A percentile compares a stretch with the other conserved stretches of the same genome.
Conservation (phyloP, 257 asterid species). For the Lavandula angustifolia region DNA sequence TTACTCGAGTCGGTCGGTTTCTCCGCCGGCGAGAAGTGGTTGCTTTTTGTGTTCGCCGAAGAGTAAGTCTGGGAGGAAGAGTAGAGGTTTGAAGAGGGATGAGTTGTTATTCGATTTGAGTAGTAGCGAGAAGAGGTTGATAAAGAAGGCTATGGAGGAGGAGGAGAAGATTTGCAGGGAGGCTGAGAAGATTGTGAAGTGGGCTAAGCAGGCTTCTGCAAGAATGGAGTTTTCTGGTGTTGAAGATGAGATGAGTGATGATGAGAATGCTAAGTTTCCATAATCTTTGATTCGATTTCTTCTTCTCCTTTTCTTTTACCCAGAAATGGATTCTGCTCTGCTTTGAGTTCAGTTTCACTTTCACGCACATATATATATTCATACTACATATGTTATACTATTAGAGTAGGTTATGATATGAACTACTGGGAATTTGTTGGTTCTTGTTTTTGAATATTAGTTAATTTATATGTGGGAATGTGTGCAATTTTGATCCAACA, state of each 20-base stretch:
- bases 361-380: neutral
- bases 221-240: slow-evolving; percentile 61
- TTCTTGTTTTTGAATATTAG: no score
- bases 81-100: slow-evolving; percentile 49
- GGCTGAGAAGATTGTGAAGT: slow-evolving; percentile 82
- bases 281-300: slow-evolving; percentile 12
- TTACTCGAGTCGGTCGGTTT: slow-evolving; percentile 45
- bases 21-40: slow-evolving; percentile 71
- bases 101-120: slow-evolving; percentile 63
- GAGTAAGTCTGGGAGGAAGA: slow-evolving; percentile 50
- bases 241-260: slow-evolving; percentile 56
- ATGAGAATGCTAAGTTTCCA: slow-evolving; percentile 41
- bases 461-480: no score
- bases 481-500: no score
- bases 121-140: slow-evolving; percentile 48
- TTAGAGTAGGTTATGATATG: neutral
- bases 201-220: slow-evolving; percentile 90
- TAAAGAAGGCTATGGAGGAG: slow-evolving; percentile 66
- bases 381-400: no score
- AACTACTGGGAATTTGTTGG: no score
- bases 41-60: slow-evolving; percentile 85
- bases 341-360: slow-evolving; percentile 1
- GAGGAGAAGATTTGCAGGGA: slow-evolving; percentile 75
- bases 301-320: slow-evolving; percentile 13
- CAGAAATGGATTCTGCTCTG: slow-evolving; percentile 12